A percentile compares a stretch with the other conserved stretches of the same genome.
Evolutionary conservation across 2,329 filamentous ascomycete species (phyloP).

Genomic region (Paracamarosporium sp.): DNA sequence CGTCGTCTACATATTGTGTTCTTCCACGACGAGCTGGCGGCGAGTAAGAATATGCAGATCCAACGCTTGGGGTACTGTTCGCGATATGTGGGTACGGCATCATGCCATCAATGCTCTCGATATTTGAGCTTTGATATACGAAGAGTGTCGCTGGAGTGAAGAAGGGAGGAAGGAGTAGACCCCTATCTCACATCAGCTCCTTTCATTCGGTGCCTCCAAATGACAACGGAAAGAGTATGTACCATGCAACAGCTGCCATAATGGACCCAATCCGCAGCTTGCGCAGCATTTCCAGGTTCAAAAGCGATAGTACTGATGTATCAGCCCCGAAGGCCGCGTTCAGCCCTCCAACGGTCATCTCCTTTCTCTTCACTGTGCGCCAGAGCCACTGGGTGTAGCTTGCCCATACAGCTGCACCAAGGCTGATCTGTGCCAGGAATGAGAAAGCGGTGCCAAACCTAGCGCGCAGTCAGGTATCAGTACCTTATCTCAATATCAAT

Average conservation of each 20-base stretch:
- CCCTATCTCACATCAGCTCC: constrained; percentile 3
- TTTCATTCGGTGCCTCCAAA: neutral
- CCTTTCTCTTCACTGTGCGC: constrained; percentile 18
- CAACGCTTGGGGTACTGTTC: constrained; percentile 1
- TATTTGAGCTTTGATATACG: constrained; percentile 13
- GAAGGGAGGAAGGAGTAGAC: constrained; percentile 18
- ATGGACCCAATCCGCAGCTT: constrained; percentile 17
- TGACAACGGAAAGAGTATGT: neutral
- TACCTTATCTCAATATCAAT: neutral
- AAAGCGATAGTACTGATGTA: constrained; percentile 14
- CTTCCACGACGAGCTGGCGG: constrained; percentile 12
- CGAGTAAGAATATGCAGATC: constrained; percentile 16
- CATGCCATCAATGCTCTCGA: neutral
- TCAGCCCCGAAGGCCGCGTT: constrained; percentile 19
- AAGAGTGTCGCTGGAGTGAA: constrained; percentile 23
- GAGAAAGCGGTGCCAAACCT: constrained; percentile 24
- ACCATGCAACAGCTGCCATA: constrained; percentile 22
- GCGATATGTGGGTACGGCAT: constrained; percentile 20
- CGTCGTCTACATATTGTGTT: constrained; percentile 13
- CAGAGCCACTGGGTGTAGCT: constrained; percentile 23
- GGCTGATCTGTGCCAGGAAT: constrained; percentile 20
- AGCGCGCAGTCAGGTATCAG: neutral
- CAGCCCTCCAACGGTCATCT: constrained; percentile 15
- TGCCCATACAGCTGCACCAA: constrained; percentile 15
- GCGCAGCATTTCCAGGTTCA: constrained; percentile 18